A percentile compares a stretch with the other conserved stretches of the same genome.
phyloP scores from a whole-genome alignment of 179 eudicot species.

The Patellifolia procumbens region DNA sequence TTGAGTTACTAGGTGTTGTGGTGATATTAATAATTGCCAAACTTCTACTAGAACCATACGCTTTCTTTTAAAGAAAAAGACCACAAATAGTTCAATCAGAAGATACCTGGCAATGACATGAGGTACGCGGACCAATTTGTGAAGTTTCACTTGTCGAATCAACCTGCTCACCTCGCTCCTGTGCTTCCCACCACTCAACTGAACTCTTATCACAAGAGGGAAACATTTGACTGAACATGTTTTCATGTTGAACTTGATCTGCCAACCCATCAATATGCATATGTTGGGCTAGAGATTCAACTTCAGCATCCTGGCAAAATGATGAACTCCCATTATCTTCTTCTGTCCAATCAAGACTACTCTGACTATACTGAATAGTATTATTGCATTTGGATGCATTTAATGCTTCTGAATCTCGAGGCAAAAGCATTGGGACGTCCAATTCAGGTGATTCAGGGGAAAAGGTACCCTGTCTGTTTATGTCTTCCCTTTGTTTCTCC shows the following conservation, averaged over 20 bases:
- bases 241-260: conserved; percentile 42
- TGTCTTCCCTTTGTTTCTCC: conserved; percentile 24
- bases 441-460: conserved; percentile 60
- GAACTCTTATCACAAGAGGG: conserved; percentile 36
- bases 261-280: conserved; percentile 47
- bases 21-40: neutral
- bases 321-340: conserved; percentile 42
- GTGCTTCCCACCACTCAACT: conserved; percentile 89
- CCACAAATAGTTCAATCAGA: conserved; percentile 1
- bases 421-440: conserved; percentile 88
- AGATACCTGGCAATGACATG: conserved; percentile 92
- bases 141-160: conserved; percentile 64
- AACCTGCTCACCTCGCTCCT: conserved; percentile 66
- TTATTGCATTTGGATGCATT: conserved; percentile 36
- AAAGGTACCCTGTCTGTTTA: conserved; percentile 51
- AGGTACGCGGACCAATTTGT: conserved; percentile 84
- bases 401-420: conserved; percentile 68
- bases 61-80: neutral
- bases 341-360: conserved; percentile 39
- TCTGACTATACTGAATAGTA: conserved; percentile 27
- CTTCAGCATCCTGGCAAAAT: conserved; percentile 46
- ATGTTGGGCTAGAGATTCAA: conserved; percentile 50
- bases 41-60: neutral
- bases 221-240: conserved; percentile 15
- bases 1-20: neutral